Evolutionary conservation across 768 basidiomycete genomes (phyloP).

Genomic region (Trametes villosa): DNA sequence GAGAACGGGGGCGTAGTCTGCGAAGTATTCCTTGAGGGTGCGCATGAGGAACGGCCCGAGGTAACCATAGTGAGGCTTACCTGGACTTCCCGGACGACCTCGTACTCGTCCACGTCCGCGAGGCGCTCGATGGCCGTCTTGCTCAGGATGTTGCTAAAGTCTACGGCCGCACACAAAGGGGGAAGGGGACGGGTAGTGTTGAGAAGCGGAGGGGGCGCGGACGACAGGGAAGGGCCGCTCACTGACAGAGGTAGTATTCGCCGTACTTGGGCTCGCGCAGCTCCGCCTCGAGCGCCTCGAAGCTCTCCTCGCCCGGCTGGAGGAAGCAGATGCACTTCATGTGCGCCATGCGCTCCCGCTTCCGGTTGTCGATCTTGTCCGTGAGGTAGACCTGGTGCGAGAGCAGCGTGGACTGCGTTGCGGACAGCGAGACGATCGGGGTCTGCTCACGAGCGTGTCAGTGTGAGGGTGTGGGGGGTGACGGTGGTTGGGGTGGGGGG

Average conservation of each 20-base stretch:
- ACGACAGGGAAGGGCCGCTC: conserved; percentile 47
- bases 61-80: conserved; percentile 45
- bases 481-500: not conserved
- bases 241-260: conserved; percentile 99
- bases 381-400: conserved; percentile 98
- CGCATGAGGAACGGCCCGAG: conserved; percentile 17
- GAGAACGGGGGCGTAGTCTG: conserved; percentile 89
- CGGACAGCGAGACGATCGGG: conserved; percentile 92
- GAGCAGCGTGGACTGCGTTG: conserved; percentile 90
- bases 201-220: conserved; percentile 1
- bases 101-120: conserved; percentile 93
- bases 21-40: conserved; percentile 86
- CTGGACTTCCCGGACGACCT: conserved; percentile 97
- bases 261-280: conserved; percentile 92
- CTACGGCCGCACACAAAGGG: conserved; percentile 45
- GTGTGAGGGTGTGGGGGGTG: not conserved
- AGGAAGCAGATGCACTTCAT: conserved; percentile 98
- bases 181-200: not conserved
- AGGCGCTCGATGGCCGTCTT: conserved; percentile 91
- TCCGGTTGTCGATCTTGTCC: conserved; percentile 94
- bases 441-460: conserved; percentile 53
- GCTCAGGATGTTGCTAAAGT: conserved; percentile 93
- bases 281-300: conserved; percentile 83
- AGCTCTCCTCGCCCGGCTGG: conserved; percentile 77
- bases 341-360: conserved; percentile 90